Base-by-base conservation (phyloP, 2,329 filamentous ascomycete genomes). In the Rasamsonia emersonii region DNA sequence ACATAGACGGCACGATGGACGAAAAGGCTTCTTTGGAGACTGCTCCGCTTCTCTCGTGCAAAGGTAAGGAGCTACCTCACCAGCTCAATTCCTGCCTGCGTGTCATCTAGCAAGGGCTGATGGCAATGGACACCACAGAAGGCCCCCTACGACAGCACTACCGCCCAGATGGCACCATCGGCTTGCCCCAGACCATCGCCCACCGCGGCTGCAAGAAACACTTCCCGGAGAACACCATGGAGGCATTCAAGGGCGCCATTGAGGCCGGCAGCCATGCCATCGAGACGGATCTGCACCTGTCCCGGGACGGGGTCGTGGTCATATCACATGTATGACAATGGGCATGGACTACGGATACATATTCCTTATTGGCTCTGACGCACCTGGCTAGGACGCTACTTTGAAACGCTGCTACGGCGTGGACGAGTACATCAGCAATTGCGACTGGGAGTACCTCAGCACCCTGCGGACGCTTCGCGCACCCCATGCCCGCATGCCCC, bases 201-300 rank as follows among this genome's bases (percentile, higher is more conserved):
- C 63, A 67, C 41, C 53, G 63, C 24, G 63, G 63, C 1, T 64
- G 56, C 68, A 89, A 84, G 53, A 77, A 78, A 1, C 69, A 70
- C 31, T 83, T 71, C 44, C 86, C 89, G 0, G 89, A 96, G 58
- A 96, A 96, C 60, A 82, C 83, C 2, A 77, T 95, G 70, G 71
- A 68, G 10, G 82, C 83, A 5, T 93, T 94, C 61, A 65, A 65
- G 36, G 79, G 71, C 17, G 88, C 86, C 1, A 71, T 89, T 2
- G 65, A 75, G 18, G 77, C 76, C 11, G 85, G 85, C 13, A 76
- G 83, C 0, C 75, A 93, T 47, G 89, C 82, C 0, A 65, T 96
- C 17, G 89, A 96, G 63, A 93, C 86, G 11, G 89, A 96, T 49
- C 59, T 95, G 6, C 88, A 93, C 54, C 61, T 95, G 19, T 79